phyloP scores from a whole-genome alignment of 2,329 filamentous ascomycete genomes.

The Phaeosphaeriaceae sp. region DNA sequence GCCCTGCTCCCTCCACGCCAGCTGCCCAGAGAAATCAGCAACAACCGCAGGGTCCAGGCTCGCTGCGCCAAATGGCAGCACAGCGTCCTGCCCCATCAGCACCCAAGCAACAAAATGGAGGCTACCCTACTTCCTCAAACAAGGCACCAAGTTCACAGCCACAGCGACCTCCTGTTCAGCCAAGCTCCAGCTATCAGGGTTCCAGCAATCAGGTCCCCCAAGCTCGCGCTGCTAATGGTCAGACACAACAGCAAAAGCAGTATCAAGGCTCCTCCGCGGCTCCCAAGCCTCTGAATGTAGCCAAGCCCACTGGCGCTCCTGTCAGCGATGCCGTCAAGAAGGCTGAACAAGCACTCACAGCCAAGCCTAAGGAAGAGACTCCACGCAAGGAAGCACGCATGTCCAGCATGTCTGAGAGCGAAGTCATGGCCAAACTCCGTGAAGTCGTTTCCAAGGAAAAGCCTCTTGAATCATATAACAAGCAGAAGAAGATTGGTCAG shows the following conservation, averaged over 20 bases:
- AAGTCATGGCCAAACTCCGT: constrained; percentile 95
- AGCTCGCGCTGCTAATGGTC: constrained; percentile 54
- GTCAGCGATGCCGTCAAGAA: constrained; percentile 78
- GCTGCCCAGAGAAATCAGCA: constrained; percentile 55
- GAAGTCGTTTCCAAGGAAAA: constrained; percentile 96
- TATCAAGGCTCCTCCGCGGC: constrained; percentile 55
- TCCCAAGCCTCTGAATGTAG: constrained; percentile 62
- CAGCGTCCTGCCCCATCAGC: constrained; percentile 84
- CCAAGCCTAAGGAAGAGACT: constrained; percentile 70
- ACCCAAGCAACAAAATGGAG: constrained; percentile 54
- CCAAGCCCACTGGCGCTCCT: constrained; percentile 56
- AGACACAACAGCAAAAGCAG: constrained; percentile 40
- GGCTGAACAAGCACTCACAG: constrained; percentile 83
- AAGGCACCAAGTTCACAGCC: constrained; percentile 33
- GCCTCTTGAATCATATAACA: constrained; percentile 93
- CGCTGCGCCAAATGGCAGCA: constrained; percentile 64
- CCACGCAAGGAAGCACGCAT: constrained; percentile 93
- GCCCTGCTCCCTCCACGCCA: constrained; percentile 83
- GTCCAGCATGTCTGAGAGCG: constrained; percentile 96
- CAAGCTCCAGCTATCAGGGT: constrained; percentile 48
- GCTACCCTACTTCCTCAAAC: constrained; percentile 36
- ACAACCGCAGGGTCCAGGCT: constrained; percentile 60
- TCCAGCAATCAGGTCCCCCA: constrained; percentile 50
- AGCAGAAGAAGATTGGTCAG: constrained; percentile 99
- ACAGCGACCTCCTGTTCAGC: constrained; percentile 52